Evolutionary conservation across 441 rosid genomes (phyloP), one percentile per base, ranked within the genome.

Genomic region (Populus trichocarpa): DNA sequence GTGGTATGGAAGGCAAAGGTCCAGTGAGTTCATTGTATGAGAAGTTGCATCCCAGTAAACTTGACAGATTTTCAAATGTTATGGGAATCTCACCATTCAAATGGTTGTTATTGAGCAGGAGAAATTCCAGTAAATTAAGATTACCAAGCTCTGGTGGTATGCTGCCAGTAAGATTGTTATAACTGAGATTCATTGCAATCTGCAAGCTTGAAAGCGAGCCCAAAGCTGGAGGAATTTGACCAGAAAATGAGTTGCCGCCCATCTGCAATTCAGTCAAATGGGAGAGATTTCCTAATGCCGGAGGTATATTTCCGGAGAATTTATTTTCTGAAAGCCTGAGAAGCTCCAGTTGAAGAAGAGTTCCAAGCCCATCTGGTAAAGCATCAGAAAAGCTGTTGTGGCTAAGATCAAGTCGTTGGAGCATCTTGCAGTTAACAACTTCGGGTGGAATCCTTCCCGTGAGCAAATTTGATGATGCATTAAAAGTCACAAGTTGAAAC

Each of bases 391-490:
- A 96, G 76, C 82, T 80, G 84, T 96, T 96, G 67, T 72, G 83
- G 83, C 97, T 93, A 70, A 96, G 86, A 90, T 96, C 99, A 75
- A 94, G 94, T 28, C 98, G 90, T 76, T 96, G 98, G 87, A 96
- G 97, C 94, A 79, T 90, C 89, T 83, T 90, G 85, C 99, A 96
- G 84, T 86, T 85, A 30, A 90, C 86, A 71, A 94, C 92, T 71
- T 90, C 91, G 4, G 83, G 84, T 2, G 96, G 98, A 79, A 96
- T 85, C 57, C 35, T 77, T 57, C 99, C 98, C 0, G 87, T 80
- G 73, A 96, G 89, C 75, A 84, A 84, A 87, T 96, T 96, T 36
- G 91, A 90, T 0, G 99, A 96, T 79, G 93, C 82, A 83, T 96
- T 96, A 76, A 96, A 92, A 67, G 90, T 90, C 78, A 96, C 99